A percentile compares a stretch with the other conserved stretches of the same genome.
Evolutionary conservation across 2,329 filamentous ascomycete genomes (phyloP).

Genomic region (Alternaria infectoria): DNA sequence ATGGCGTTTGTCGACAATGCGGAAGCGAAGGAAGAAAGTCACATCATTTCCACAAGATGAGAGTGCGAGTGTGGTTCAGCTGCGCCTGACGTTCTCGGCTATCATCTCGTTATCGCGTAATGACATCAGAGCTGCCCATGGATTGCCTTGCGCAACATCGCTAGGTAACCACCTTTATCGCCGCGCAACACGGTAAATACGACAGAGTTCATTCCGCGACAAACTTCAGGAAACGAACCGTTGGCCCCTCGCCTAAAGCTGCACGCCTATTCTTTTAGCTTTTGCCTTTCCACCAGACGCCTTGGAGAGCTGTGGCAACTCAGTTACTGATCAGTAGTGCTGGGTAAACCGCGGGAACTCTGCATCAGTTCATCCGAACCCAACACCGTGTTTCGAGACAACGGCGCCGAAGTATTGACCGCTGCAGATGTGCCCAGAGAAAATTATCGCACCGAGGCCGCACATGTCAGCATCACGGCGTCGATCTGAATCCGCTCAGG

Average conservation of each 20-base stretch:
- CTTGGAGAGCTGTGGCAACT: not conserved
- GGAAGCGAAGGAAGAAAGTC: not conserved
- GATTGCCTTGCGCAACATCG: not conserved
- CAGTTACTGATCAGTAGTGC: not conserved
- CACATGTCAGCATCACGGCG: not conserved
- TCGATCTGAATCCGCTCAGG: not conserved
- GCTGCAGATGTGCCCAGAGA: not conserved
- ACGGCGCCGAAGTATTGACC: slow-evolving; percentile 1
- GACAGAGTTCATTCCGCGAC: not conserved
- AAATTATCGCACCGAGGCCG: not conserved
- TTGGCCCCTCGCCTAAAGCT: not conserved
- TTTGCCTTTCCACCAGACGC: not conserved
- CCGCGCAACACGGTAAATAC: not conserved
- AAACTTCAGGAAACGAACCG: not conserved
- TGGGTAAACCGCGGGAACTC: not conserved
- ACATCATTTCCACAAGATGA: not conserved
- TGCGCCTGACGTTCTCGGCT: not conserved
- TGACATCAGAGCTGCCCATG: not conserved
- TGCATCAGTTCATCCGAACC: not conserved
- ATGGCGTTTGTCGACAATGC: not conserved
- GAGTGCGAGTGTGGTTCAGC: not conserved
- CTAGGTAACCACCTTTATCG: not conserved
- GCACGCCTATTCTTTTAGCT: not conserved
- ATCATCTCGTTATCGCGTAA: not conserved
- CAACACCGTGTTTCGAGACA: slow-evolving; percentile 1